Conservation (phyloP, 306 rosid species). For the Castanea mollissima region DNA sequence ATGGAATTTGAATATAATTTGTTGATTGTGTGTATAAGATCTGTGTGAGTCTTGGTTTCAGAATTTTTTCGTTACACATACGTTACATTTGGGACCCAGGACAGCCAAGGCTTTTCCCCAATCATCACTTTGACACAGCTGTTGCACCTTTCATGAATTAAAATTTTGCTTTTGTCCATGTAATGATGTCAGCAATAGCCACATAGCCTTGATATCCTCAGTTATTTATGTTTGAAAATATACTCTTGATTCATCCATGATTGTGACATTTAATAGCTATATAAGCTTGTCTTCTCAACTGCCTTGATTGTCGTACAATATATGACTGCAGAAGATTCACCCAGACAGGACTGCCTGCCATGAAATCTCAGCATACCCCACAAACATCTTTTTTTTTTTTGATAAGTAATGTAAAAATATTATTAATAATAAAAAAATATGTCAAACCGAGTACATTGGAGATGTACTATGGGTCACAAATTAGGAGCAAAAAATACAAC, state of each 20-base stretch:
- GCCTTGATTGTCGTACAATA: conserved; percentile 4
- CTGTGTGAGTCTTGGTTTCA: not conserved
- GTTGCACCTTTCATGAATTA: conserved; percentile 2
- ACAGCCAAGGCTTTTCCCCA: not conserved
- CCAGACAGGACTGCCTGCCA: conserved; percentile 16
- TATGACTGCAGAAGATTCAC: conserved; percentile 19
- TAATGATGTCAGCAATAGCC: not conserved
- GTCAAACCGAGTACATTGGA: no score
- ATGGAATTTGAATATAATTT: not conserved
- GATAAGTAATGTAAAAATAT: no score
- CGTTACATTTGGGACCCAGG: conserved; percentile 11
- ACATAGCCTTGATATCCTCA: conserved; percentile 13
- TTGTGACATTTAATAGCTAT: not conserved
- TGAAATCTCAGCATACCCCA: conserved; percentile 22
- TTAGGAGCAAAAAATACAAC: no score
- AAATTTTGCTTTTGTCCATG: conserved; percentile 12
- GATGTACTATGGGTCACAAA: no score
- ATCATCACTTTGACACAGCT: conserved; percentile 3
- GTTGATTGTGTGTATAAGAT: not conserved
- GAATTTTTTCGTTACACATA: not conserved
- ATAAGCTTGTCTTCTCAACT: conserved; percentile 21
- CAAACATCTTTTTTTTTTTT: not conserved
- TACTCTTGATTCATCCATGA: conserved; percentile 6
- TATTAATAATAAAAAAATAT: no score
- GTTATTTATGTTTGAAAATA: not conserved